phyloP scores from a whole-genome alignment of 2,329 filamentous ascomycete genomes.

The Malbranchea cinnamomea region DNA sequence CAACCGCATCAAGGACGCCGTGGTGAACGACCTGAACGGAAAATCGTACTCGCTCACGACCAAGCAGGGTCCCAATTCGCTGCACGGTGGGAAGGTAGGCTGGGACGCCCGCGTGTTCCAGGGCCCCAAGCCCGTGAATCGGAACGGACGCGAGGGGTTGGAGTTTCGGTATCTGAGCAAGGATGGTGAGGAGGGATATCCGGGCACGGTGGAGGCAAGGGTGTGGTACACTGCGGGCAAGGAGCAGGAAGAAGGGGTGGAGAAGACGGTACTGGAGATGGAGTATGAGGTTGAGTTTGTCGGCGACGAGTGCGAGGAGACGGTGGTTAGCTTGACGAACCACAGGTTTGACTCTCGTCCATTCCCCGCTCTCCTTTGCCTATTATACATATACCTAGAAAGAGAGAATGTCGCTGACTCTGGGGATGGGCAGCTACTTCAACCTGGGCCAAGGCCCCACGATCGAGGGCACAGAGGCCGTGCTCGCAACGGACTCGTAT shows the following conservation, averaged over 20 bases:
- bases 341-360: constrained; percentile 50
- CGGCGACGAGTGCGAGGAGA: constrained; percentile 66
- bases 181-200: constrained; percentile 81
- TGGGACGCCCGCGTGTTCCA: constrained; percentile 72
- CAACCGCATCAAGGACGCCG: constrained; percentile 63
- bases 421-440: constrained; percentile 51
- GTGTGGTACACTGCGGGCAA: constrained; percentile 67
- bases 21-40: constrained; percentile 57
- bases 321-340: constrained; percentile 84
- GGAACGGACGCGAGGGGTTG: constrained; percentile 49
- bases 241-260: constrained; percentile 42
- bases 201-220: constrained; percentile 63
- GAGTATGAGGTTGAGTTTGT: constrained; percentile 82
- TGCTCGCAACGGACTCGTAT: constrained; percentile 46
- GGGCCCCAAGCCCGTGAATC: constrained; percentile 47
- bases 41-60: constrained; percentile 53
- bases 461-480: constrained; percentile 47
- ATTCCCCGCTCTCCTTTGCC: neutral
- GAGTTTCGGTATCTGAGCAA: constrained; percentile 51
- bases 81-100: constrained; percentile 58
- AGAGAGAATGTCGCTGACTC: neutral
- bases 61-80: constrained; percentile 64
- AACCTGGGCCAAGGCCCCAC: constrained; percentile 46
- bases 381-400: neutral
- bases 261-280: constrained; percentile 59